These are phyloP conservation scores for Neofusicoccum ribis DNA, from an alignment of 2,329 filamentous ascomycete genomes.

Conservation along the genomic window DNA sequence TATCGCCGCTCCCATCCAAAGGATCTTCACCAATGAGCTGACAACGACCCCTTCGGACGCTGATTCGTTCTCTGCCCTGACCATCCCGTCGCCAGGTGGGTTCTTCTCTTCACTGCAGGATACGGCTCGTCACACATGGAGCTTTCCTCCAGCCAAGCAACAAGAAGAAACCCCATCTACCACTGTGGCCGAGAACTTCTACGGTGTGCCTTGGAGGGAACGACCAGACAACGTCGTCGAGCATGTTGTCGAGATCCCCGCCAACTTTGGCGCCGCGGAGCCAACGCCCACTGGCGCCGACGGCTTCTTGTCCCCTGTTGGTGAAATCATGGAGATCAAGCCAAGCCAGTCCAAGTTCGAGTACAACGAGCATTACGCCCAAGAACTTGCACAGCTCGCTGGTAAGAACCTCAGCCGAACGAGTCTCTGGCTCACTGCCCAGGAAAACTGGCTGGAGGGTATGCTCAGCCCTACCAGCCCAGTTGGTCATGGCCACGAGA, in stretches of 20 bases:
- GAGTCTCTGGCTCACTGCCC: conserved; percentile 80
- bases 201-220: conserved; percentile 72
- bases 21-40: conserved; percentile 7
- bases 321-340: conserved; percentile 57
- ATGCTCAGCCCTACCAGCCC: conserved; percentile 24
- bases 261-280: conserved; percentile 5
- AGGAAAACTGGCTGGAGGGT: conserved; percentile 71
- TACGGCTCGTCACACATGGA: conserved; percentile 79
- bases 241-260: conserved; percentile 20
- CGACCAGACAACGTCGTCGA: conserved; percentile 15
- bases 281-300: conserved; percentile 59
- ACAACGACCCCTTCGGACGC: conserved; percentile 21
- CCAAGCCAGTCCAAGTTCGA: conserved; percentile 67
- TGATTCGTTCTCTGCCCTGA: conserved; percentile 75
- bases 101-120: conserved; percentile 87
- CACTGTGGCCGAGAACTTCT: conserved; percentile 89
- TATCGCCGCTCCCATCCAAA: not conserved
- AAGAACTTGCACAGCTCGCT: conserved; percentile 69
- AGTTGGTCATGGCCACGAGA: conserved; percentile 15
- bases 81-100: conserved; percentile 86
- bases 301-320: conserved; percentile 42
- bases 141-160: conserved; percentile 46
- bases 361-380: conserved; percentile 73
- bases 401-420: conserved; percentile 80
- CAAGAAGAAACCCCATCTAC: conserved; percentile 68